Base-by-base conservation (phyloP, 192 early-diverging fungal genomes). In the Coemansia sp. region DNA sequence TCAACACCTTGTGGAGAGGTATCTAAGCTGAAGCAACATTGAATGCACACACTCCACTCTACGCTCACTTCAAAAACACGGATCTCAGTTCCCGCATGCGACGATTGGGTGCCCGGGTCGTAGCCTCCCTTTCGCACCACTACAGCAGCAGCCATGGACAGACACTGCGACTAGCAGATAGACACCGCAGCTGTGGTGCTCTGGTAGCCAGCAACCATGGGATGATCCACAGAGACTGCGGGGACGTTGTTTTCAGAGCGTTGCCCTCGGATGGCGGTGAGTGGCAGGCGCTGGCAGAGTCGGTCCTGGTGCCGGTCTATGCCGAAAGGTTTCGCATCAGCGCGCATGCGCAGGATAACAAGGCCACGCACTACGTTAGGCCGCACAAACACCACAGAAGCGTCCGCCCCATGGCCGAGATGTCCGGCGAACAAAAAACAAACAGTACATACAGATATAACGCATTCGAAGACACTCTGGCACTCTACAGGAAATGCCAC, bases 71-170 rank as follows among this genome's bases (percentile, higher is more conserved):
- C 38, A 17, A 41, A 41, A 11, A 41, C 10, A 41, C 38, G n/a
- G n/a, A n/a, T n/a, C n/a, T n/a, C n/a, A n/a, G n/a, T 17, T 17
- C 20, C 20, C 45, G 29, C n/a, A 41, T 54, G 52, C 52, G 52
- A 54, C 52, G 52, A 29, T 25, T 54, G 52, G 15, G 52, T 14
- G 29, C 29, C 3, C 52, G 52, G 27, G 28, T 33, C 27, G 52
- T 33, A 28, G 30, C 52, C 15, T 31, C 8, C 17, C 13, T 54
- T n/a, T n/a, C n/a, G n/a, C n/a, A n/a, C n/a, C n/a, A 17, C 17
- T 54, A 54, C 17, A 54, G 3, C 23, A 27, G 22, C 14, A 13
- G 6, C 2, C 45, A 48, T 2, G 9, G 2, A 6, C 45, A 48
- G 4, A 23, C 20, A 1, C 45, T 25, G 25, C 20, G 45, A 22